Evolutionary conservation across 805 yeast species (phyloP).

Genomic region (Candida dendrica): DNA sequence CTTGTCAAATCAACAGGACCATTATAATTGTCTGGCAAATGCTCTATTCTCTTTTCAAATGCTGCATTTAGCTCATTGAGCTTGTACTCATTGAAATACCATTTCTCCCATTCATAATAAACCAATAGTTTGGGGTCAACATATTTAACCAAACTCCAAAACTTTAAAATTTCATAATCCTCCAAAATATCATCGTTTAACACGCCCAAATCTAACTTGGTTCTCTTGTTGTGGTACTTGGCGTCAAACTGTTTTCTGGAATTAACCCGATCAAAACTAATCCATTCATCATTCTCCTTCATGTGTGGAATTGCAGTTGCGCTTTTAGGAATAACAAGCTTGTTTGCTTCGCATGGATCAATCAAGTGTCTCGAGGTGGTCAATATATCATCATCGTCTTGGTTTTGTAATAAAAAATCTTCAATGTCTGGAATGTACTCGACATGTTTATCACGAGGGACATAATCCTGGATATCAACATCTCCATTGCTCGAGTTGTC

Average conservation of each 20-base stretch:
- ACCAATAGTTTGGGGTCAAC: conserved; percentile 12
- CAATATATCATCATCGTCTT: conserved; percentile 10
- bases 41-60: not conserved
- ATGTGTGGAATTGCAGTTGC: conserved; percentile 1
- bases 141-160: conserved; percentile 24
- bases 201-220: conserved; percentile 1
- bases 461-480: conserved; percentile 4
- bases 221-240: not conserved
- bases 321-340: conserved; percentile 6
- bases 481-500: not conserved
- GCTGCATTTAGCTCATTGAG: conserved; percentile 3
- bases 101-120: conserved; percentile 22
- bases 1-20: not conserved
- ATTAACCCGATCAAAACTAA: conserved; percentile 5
- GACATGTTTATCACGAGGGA: not conserved
- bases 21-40: conserved; percentile 1
- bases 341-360: not conserved
- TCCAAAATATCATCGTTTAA: conserved; percentile 18
- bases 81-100: conserved; percentile 18
- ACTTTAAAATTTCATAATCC: conserved; percentile 18
- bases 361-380: conserved; percentile 5
- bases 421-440: conserved; percentile 13
- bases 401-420: conserved; percentile 10
- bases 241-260: conserved; percentile 2
- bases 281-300: conserved; percentile 1